A percentile compares a stretch with the other conserved stretches of the same genome.
phyloP scores from a whole-genome alignment of 1,284 basidiomycete species.

The Ustilago cynodontis region DNA sequence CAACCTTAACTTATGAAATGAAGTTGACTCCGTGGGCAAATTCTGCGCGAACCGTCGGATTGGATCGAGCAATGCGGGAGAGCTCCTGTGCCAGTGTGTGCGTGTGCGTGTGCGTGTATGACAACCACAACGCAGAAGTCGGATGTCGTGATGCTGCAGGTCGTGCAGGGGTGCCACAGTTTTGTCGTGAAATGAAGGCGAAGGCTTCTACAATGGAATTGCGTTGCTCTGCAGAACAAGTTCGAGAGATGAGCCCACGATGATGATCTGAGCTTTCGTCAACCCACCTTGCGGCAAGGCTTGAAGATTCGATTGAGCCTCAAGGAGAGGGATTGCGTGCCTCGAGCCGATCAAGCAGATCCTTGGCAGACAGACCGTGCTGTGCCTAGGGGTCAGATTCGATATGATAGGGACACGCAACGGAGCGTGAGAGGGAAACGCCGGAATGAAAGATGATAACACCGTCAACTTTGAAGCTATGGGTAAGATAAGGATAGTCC shows the following conservation, averaged over 20 bases:
- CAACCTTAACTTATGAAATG: conserved; percentile 43
- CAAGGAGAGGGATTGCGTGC: neutral
- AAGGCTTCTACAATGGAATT: conserved; percentile 14
- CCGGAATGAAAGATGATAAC: conserved; percentile 5
- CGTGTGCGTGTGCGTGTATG: conserved; percentile 10
- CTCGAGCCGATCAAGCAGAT: neutral
- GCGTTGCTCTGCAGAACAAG: conserved; percentile 15
- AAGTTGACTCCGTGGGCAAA: conserved; percentile 23
- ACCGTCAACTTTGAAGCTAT: neutral
- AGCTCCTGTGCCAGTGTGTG: neutral
- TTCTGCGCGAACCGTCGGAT: conserved; percentile 27
- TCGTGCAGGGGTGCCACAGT: neutral
- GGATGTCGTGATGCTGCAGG: conserved; percentile 26
- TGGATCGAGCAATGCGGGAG: conserved; percentile 22
- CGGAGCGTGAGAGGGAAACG: neutral
- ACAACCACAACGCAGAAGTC: no score
- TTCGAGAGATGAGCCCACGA: conserved; percentile 19
- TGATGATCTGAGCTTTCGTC: neutral
- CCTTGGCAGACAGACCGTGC: neutral
- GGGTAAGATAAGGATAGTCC: conserved; percentile 22
- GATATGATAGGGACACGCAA: neutral
- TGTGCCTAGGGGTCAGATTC: neutral
- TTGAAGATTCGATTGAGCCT: neutral
- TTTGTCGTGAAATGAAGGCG: conserved; percentile 19
- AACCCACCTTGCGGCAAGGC: conserved; percentile 11